Evolutionary conservation across 2,329 filamentous ascomycete species (phyloP).

Genomic region (Phoma sp.): DNA sequence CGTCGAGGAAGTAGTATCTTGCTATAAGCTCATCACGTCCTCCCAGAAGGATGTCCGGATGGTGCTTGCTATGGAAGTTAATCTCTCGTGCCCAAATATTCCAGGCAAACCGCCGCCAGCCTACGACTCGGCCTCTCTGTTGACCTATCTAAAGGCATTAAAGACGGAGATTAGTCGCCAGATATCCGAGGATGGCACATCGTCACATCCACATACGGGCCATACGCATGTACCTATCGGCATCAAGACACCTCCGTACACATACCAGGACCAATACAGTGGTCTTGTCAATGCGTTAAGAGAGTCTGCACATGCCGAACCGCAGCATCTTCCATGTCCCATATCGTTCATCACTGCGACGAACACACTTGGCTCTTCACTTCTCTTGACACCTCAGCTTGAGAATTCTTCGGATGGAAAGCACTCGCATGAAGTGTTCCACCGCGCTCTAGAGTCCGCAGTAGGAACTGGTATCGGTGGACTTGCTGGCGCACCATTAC

Average conservation of each 20-base stretch:
- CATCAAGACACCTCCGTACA: conserved; percentile 80
- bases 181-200: conserved; percentile 3
- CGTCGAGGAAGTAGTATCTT: conserved; percentile 62
- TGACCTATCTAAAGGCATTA: conserved; percentile 62
- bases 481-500: conserved; percentile 73
- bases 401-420: conserved; percentile 9
- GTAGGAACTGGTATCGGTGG: conserved; percentile 68
- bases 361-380: conserved; percentile 74
- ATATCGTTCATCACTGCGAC: conserved; percentile 75
- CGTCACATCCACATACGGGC: conserved; percentile 9
- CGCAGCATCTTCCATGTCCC: conserved; percentile 37
- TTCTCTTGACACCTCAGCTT: conserved; percentile 58
- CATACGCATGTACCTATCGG: conserved; percentile 58
- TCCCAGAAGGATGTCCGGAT: conserved; percentile 47
- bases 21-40: conserved; percentile 60
- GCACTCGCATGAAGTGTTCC: conserved; percentile 24
- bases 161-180: conserved; percentile 38
- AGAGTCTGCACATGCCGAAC: conserved; percentile 28
- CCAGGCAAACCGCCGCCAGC: conserved; percentile 71
- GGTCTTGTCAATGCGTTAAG: conserved; percentile 62
- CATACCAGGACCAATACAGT: conserved; percentile 69
- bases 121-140: conserved; percentile 62
- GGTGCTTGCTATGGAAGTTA: conserved; percentile 74
- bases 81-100: conserved; percentile 81
- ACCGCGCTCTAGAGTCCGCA: conserved; percentile 58